Percentiles rank a stretch among this genome's conserved stretches.
Conservation (phyloP, 179 eudicot genomes). For the Heliamphora pulchella region DNA sequence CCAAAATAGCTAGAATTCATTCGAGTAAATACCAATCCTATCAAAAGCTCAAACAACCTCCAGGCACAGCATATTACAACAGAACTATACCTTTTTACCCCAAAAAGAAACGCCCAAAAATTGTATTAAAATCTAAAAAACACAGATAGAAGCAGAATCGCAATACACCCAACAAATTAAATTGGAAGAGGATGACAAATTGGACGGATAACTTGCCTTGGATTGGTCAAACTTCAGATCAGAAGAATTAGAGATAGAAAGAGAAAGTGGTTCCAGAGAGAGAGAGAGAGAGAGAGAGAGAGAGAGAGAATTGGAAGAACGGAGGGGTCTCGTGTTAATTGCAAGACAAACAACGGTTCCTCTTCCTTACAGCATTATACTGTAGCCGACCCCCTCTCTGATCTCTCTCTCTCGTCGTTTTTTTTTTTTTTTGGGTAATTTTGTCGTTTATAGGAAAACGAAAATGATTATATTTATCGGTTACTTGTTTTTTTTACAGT, state of each 20-base stretch:
- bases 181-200: background rate
- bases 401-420: conserved; percentile 5
- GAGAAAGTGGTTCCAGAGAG: background rate
- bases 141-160: background rate
- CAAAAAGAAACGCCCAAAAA: background rate
- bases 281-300: too few relatives aligned
- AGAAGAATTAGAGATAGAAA: conserved; percentile 7
- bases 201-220: conserved; percentile 14
- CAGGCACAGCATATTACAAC: background rate
- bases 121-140: background rate
- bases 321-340: background rate
- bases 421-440: too few relatives aligned
- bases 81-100: background rate
- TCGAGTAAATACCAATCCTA: background rate
- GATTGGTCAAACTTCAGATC: background rate
- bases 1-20: background rate
- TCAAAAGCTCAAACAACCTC: background rate
- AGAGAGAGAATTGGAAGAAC: background rate
- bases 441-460: background rate
- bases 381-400: background rate
- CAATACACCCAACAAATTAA: background rate
- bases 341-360: conserved; percentile 3
- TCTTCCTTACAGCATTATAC: background rate
- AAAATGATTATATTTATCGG: background rate
- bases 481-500: background rate